Evolutionary conservation across 345 rosid genomes (phyloP).

Genomic region (Psidium friedrichsthalianum): DNA sequence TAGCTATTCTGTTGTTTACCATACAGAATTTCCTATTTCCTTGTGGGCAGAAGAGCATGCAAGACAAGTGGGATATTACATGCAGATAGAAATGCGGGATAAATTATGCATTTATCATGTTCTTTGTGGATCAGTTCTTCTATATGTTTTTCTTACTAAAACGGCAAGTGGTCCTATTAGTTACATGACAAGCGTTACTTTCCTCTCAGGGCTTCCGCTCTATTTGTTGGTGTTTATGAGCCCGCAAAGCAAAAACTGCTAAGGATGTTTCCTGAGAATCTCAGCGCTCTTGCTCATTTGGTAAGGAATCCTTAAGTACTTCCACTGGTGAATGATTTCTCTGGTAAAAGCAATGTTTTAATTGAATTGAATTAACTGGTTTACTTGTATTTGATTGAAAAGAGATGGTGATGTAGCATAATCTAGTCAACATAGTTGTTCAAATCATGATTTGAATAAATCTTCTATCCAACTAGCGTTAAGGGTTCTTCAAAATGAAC

Average conservation of each 20-base stretch:
- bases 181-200: background rate
- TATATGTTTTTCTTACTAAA: background rate
- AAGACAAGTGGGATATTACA: background rate
- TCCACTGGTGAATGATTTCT: background rate
- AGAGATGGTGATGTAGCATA: background rate
- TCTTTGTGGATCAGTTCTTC: background rate
- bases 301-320: constrained; percentile 23
- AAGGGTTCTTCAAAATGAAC: background rate
- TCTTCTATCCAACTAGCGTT: background rate
- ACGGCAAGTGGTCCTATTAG: background rate
- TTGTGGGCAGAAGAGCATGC: background rate
- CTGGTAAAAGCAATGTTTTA: background rate
- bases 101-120: background rate
- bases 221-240: constrained; percentile 91
- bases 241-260: constrained; percentile 86
- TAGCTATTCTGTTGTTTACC: background rate
- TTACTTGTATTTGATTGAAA: background rate
- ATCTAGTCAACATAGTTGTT: background rate
- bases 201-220: constrained; percentile 71
- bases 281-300: constrained; percentile 83
- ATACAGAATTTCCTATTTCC: background rate
- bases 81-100: background rate
- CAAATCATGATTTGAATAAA: background rate
- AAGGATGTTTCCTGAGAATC: constrained; percentile 66
- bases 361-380: background rate